Percentiles rank a stretch among this genome's conserved stretches.
Evolutionary conservation across 768 basidiomycete genomes (phyloP).

Genomic region (Rhodosporidiobolus sp.): DNA sequence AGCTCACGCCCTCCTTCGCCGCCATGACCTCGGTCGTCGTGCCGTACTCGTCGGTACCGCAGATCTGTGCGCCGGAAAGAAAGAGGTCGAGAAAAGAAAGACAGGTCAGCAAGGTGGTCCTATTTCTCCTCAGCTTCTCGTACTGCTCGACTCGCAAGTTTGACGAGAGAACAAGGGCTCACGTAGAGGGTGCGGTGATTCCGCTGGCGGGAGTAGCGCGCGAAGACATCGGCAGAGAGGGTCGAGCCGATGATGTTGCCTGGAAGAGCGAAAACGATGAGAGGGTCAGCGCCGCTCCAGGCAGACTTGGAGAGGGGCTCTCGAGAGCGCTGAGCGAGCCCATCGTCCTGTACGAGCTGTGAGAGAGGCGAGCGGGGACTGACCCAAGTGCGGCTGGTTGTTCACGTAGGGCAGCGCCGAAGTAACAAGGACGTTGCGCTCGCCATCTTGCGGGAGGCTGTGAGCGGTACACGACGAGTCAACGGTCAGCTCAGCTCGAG

Average conservation of each 20-base stretch:
- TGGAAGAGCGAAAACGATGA: conserved; percentile 46
- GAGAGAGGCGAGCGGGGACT: conserved; percentile 5
- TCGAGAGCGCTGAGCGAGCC: not conserved
- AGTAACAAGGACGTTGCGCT: conserved; percentile 84
- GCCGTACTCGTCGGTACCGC: conserved; percentile 99
- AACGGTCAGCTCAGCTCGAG: not conserved
- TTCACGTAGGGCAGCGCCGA: conserved; percentile 79
- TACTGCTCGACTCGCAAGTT: no score
- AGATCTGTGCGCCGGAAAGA: conserved; percentile 54
- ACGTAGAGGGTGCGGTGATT: conserved; percentile 82
- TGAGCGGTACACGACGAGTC: no score
- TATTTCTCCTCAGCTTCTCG: not conserved
- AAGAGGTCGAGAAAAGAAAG: not conserved
- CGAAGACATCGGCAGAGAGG: conserved; percentile 94
- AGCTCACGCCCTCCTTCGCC: conserved; percentile 75
- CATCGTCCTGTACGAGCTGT: not conserved
- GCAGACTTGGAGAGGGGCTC: conserved; percentile 64
- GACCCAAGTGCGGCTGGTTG: conserved; percentile 42
- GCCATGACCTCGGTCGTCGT: conserved; percentile 99
- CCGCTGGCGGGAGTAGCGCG: conserved; percentile 72
- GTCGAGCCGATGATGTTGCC: conserved; percentile 94
- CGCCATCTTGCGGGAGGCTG: conserved; percentile 76
- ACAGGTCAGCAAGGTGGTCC: conserved; percentile 1
- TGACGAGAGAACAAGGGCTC: conserved; percentile 22
- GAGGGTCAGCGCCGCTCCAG: conserved; percentile 88